A percentile compares a stretch with the other conserved stretches of the same genome.
Conservation (phyloP, 345 rosid genomes). For the Salix exigua region DNA sequence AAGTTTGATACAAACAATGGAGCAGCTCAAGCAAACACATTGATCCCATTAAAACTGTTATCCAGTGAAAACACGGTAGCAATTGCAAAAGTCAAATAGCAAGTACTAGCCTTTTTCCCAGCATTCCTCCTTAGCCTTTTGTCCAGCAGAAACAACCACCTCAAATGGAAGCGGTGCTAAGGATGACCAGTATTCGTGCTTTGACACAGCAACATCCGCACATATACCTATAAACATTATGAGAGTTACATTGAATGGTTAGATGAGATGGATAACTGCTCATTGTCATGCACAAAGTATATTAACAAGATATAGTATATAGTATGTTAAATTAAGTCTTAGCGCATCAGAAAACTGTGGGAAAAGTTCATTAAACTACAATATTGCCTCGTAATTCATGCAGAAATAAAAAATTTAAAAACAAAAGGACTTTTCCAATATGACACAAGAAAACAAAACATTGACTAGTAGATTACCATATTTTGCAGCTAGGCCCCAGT, state of each 20-base stretch:
- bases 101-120: slow-evolving; percentile 65
- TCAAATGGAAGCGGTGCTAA: slow-evolving; percentile 97
- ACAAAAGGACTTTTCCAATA: not conserved
- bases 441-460: slow-evolving; percentile 7
- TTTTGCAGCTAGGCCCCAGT: slow-evolving; percentile 89
- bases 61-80: not conserved
- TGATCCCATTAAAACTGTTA: not conserved
- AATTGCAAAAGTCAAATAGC: slow-evolving; percentile 5
- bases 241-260: slow-evolving; percentile 11
- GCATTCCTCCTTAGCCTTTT: slow-evolving; percentile 78
- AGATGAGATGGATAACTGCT: slow-evolving; percentile 2
- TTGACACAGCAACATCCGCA: slow-evolving; percentile 75
- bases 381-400: not conserved
- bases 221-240: slow-evolving; percentile 57
- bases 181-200: slow-evolving; percentile 91
- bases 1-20: not conserved
- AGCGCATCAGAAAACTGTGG: not conserved
- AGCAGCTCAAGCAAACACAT: not conserved
- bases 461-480: slow-evolving; percentile 48
- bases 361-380: not conserved
- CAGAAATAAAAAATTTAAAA: not conserved
- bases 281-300: not conserved
- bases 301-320: no score
- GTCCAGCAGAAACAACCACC: slow-evolving; percentile 70
- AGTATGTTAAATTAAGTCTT: not conserved